phyloP scores from a whole-genome alignment of 2,329 filamentous ascomycete genomes.

The Zymoseptoria ardabiliae region DNA sequence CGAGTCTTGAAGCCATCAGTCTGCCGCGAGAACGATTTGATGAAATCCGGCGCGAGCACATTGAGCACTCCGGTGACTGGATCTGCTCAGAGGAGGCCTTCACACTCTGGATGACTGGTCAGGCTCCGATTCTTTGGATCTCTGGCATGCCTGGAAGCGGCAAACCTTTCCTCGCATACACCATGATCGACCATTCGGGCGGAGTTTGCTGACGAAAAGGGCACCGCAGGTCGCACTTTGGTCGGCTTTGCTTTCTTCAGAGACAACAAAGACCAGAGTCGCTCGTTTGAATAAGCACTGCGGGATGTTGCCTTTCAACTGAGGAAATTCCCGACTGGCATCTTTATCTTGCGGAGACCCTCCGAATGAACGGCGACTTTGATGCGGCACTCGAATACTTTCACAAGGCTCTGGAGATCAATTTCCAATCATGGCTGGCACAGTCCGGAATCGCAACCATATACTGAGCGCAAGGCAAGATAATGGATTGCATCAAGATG shows the following conservation, averaged over 20 bases:
- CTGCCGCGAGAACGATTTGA: constrained; percentile 38
- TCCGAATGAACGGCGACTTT: background rate
- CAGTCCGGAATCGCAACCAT: background rate
- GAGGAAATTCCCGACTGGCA: background rate
- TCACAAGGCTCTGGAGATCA: background rate
- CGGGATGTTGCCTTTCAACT: constrained; percentile 42
- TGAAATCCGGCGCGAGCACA: constrained; percentile 35
- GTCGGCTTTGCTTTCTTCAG: constrained; percentile 46
- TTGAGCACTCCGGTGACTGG: constrained; percentile 43
- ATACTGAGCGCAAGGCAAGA: background rate
- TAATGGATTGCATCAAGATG: background rate
- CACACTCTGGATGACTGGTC: constrained; percentile 33
- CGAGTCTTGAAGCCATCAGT: constrained; percentile 38
- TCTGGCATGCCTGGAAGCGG: constrained; percentile 41
- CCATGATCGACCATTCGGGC: constrained; percentile 37
- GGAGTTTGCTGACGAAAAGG: constrained; percentile 25
- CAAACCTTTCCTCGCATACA: constrained; percentile 41
- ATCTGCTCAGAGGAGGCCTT: constrained; percentile 36
- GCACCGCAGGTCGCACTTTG: constrained; percentile 16
- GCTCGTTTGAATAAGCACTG: constrained; percentile 39
- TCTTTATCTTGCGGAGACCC: background rate
- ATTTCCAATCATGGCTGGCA: background rate
- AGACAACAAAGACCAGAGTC: constrained; percentile 37
- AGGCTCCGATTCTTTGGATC: constrained; percentile 40
- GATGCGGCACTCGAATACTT: background rate